Conservation (phyloP, 345 rosid species). For the Populus tremula region DNA sequence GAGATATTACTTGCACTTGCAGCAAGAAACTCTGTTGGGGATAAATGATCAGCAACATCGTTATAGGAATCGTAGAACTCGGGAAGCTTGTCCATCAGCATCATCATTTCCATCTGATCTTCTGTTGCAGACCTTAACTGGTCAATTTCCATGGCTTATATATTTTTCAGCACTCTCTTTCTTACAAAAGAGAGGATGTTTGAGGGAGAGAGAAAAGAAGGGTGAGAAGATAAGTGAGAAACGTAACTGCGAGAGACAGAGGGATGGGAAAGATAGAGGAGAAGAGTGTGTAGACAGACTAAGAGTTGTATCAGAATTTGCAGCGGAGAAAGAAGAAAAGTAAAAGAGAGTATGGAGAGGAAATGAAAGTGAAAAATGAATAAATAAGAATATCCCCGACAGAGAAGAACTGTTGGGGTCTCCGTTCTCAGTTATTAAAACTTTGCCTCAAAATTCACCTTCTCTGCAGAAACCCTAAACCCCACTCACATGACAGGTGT, state of each 20-base stretch:
- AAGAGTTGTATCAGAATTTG: slow-evolving; percentile 43
- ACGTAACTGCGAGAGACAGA: slow-evolving; percentile 20
- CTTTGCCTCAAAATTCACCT: slow-evolving; percentile 22
- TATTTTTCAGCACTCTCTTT: neutral
- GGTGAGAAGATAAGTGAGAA: slow-evolving; percentile 10
- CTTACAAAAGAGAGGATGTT: neutral
- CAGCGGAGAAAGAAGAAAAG: slow-evolving; percentile 26
- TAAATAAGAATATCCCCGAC: neutral
- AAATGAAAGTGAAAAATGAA: slow-evolving; percentile 2
- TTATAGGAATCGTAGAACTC: slow-evolving; percentile 22
- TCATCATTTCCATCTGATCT: slow-evolving; percentile 41
- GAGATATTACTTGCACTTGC: slow-evolving; percentile 16
- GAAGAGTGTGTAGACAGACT: slow-evolving; percentile 31
- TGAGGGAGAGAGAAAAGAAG: neutral
- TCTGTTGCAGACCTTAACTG: slow-evolving; percentile 32
- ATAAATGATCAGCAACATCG: slow-evolving; percentile 13
- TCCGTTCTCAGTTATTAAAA: neutral
- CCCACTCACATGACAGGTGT: slow-evolving; percentile 53
- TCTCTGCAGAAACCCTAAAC: slow-evolving; percentile 12
- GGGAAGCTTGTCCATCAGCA: slow-evolving; percentile 42
- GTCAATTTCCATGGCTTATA: slow-evolving; percentile 40
- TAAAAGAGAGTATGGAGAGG: slow-evolving; percentile 3
- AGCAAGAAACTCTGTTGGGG: slow-evolving; percentile 16
- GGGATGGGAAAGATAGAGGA: slow-evolving; percentile 41
- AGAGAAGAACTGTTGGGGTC: slow-evolving; percentile 5